A percentile compares a stretch with the other conserved stretches of the same genome.
Evolutionary conservation across 148 eudicot species (phyloP).

Genomic region (Mesembryanthemum crystallinum): DNA sequence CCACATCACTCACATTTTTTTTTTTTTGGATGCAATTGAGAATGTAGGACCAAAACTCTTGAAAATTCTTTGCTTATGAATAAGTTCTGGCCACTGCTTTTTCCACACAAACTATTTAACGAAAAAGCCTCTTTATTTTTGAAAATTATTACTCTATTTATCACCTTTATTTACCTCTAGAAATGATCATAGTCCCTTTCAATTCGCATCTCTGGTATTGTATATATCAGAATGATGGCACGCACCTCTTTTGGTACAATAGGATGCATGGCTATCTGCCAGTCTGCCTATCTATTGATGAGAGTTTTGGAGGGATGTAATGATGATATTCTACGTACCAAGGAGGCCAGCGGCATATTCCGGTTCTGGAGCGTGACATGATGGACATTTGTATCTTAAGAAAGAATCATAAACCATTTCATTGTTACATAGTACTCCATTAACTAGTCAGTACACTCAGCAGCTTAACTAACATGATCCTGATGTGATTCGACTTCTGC

Average conservation of each 20-base stretch:
- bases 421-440: too few relatives aligned
- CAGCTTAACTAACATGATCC: too few relatives aligned
- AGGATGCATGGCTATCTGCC: too few relatives aligned
- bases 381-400: too few relatives aligned
- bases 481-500: too few relatives aligned
- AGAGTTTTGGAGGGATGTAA: neutral
- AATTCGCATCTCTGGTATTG: conserved; percentile 3
- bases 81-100: conserved; percentile 32
- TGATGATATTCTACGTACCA: neutral
- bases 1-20: conserved; percentile 11
- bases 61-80: neutral
- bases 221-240: conserved; percentile 22
- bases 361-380: too few relatives aligned
- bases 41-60: conserved; percentile 24
- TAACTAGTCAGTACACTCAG: too few relatives aligned
- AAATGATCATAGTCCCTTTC: neutral
- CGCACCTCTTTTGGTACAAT: conserved; percentile 15
- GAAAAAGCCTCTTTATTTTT: neutral
- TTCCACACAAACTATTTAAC: neutral
- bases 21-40: conserved; percentile 29
- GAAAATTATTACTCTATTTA: too few relatives aligned
- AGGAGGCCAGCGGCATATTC: too few relatives aligned
- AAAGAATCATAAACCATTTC: too few relatives aligned
- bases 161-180: too few relatives aligned
- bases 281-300: conserved; percentile 16